A percentile compares a stretch with the other conserved stretches of the same genome.
Evolutionary conservation across 169 alveolate species (phyloP).

Genomic region (Eimeria maxima): DNA sequence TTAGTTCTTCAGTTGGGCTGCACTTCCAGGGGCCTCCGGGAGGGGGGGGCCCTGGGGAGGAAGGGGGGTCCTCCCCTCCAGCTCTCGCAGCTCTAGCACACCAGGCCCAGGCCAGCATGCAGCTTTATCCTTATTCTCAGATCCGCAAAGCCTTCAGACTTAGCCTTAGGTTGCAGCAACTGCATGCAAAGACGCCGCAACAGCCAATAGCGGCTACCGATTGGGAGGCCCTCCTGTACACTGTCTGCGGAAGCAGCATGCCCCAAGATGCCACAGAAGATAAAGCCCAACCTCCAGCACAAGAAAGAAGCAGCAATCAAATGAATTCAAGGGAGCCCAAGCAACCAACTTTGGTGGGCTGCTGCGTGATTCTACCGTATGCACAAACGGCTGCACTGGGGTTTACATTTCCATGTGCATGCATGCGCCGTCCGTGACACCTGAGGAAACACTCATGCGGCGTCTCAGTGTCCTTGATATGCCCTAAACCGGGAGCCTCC

Average conservation of each 20-base stretch:
- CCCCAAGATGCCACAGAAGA: neutral
- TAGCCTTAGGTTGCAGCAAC: slow-evolving; percentile 6
- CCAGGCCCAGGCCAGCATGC: neutral
- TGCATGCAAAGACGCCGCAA: neutral
- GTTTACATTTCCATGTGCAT: neutral
- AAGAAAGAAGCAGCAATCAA: too few relatives aligned
- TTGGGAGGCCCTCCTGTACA: slow-evolving; percentile 11
- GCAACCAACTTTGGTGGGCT: neutral
- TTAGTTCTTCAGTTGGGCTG: neutral
- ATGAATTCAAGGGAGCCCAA: neutral
- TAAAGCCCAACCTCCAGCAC: neutral
- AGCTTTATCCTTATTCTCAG: neutral
- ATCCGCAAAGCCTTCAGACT: neutral
- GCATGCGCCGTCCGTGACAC: neutral
- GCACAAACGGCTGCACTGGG: neutral
- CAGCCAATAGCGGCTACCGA: slow-evolving; percentile 18
- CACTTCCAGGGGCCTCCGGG: slow-evolving; percentile 5
- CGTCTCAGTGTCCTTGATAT: neutral
- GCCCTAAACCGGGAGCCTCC: neutral
- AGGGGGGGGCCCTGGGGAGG: neutral
- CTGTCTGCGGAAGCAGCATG: neutral
- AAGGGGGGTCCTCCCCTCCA: neutral
- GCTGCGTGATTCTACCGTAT: neutral
- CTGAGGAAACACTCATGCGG: neutral
- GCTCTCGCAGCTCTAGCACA: neutral